Base-by-base conservation (phyloP, 495 filamentous ascomycete genomes). In the Friedmanniomyces simplex region DNA sequence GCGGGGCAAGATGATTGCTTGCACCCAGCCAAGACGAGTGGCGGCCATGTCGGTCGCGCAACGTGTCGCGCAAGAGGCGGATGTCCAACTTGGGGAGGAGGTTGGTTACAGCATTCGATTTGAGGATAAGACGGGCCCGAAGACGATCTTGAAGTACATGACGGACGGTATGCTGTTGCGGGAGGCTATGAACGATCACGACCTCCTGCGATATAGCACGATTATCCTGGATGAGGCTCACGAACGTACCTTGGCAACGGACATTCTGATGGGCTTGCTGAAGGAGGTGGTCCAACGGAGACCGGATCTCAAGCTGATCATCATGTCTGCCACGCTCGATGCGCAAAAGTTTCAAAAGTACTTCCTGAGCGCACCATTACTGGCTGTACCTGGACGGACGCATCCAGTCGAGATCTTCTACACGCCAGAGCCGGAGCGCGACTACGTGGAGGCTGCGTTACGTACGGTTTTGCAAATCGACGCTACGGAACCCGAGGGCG, bases 41-140 rank as follows among this genome's bases (percentile, higher is more conserved):
- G 94, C 94, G 39, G 94, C 94, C 59, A 97, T 96, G 94, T 96
- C 91, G 34, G 94, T 99, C 18, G 94, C 94, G 25, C 88, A 97
- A 69, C 93, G 94, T 86, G 94, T 99, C 18, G 91, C 94, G 20
- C 79, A 91, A 65, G 94, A 99, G 71, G 84, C 97, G 83, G 94
- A 97, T 70, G 93, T 97, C 58, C 80, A 78, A 18, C 76, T 99
- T 25, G 94, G 94, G 46, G 85, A 96, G 58, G 94, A 99, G 69
- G 91, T 99, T 55, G 94, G 94, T 70, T 99, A 97, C 76, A 96
- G 86, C 71, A 97, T 99, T 65, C 89, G 94, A 73, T 99, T 99
- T 72, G 94, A 97, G 71, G 93, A 99, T 70, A 88, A 84, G 73
- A 97, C 94, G 0, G 79, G 88, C 43, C 79, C 81, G 53, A 95